Evolutionary conservation across 805 yeast species (phyloP).

Genomic region (Pichia ethanolica): DNA sequence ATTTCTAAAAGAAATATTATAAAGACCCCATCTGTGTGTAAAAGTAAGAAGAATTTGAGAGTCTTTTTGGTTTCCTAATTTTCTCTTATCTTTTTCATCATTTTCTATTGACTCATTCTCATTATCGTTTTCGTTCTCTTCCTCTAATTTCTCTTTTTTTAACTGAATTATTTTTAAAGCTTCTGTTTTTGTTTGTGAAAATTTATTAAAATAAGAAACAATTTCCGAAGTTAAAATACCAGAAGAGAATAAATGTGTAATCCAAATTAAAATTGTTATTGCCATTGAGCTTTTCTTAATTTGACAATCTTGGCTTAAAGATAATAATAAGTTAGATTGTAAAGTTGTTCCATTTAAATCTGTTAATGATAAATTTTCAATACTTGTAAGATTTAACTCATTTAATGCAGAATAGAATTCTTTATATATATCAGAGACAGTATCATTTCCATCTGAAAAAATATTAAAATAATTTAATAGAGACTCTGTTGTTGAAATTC

Average conservation of each 20-base stretch:
- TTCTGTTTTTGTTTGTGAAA: background rate
- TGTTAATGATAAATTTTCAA: conserved; percentile 3
- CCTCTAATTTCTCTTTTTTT: background rate
- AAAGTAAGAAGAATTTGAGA: background rate
- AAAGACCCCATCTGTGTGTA: conserved; percentile 1
- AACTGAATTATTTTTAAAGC: background rate
- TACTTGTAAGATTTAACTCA: background rate
- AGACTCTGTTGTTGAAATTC: conserved; percentile 7
- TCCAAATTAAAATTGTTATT: conserved; percentile 11
- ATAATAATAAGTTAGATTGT: conserved; percentile 13
- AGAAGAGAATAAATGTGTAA: conserved; percentile 11
- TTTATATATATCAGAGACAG: conserved; percentile 2
- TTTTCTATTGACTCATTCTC: background rate
- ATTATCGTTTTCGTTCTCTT: background rate
- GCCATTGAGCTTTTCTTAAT: conserved; percentile 19
- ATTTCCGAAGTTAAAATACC: conserved; percentile 12
- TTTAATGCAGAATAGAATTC: background rate
- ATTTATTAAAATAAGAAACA: conserved; percentile 11
- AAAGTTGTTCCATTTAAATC: conserved; percentile 11
- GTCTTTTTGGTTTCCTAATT: background rate
- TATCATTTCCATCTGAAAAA: conserved; percentile 10
- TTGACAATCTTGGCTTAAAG: conserved; percentile 15
- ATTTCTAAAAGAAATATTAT: background rate
- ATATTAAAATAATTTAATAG: conserved; percentile 15
- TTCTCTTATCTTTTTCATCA: background rate